Conservation (phyloP, 2,329 filamentous ascomycete genomes). For the Simplicillium sp. region DNA sequence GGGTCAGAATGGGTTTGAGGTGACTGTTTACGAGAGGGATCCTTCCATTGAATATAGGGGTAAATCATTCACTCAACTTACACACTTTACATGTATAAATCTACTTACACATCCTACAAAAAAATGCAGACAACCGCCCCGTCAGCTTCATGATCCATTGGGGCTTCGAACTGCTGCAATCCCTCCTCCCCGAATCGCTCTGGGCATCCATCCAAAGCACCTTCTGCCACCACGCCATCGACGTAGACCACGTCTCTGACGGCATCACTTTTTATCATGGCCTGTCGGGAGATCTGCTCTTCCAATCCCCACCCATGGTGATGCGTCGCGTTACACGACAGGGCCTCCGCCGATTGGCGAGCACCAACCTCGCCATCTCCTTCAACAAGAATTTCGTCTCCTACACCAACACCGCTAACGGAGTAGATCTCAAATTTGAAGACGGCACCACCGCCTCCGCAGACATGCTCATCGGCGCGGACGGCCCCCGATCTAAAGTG, state of each 20-base stretch:
- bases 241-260: neutral
- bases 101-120: neutral
- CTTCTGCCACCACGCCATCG: conserved; percentile 3
- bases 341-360: neutral
- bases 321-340: conserved; percentile 3
- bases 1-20: no score
- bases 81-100: no score
- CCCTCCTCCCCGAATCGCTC: conserved; percentile 2
- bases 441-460: no score
- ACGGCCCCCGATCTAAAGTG: no score
- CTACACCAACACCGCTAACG: no score
- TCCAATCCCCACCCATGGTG: neutral
- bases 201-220: conserved; percentile 2
- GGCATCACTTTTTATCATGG: conserved; percentile 6
- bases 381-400: neutral
- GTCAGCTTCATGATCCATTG: conserved; percentile 7
- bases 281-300: conserved; percentile 4
- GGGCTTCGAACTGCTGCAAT: conserved; percentile 3
- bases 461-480: no score
- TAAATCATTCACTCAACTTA: no score
- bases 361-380: conserved; percentile 1
- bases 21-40: no score
- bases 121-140: conserved; percentile 1
- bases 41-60: no score
- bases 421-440: no score